Evolutionary conservation across 2,329 filamentous ascomycete genomes (phyloP).

Genomic region (Huntiella decipiens): DNA sequence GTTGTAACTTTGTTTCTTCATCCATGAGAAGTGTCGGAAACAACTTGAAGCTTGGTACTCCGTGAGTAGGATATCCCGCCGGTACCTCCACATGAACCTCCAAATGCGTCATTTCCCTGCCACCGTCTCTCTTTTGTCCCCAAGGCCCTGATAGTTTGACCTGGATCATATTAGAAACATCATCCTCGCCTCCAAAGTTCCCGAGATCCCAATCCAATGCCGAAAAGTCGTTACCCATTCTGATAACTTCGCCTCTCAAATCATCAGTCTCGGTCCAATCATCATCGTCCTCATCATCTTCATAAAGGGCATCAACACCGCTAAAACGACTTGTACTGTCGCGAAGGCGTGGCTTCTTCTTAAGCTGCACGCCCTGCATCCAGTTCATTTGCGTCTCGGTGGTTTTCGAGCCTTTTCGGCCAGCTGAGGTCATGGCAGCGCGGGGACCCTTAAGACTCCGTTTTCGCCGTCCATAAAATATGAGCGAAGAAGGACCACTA

Average conservation of each 20-base stretch:
- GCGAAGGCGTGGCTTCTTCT: conserved; percentile 18
- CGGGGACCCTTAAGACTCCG: conserved; percentile 15
- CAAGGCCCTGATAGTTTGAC: conserved; percentile 29
- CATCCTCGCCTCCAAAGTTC: conserved; percentile 20
- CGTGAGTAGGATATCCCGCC: conserved; percentile 36
- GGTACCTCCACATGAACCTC: conserved; percentile 43
- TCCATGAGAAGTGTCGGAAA: conserved; percentile 45
- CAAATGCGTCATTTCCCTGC: conserved; percentile 29
- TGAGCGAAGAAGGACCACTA: conserved; percentile 21
- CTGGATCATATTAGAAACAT: conserved; percentile 14
- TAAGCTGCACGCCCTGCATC: conserved; percentile 45
- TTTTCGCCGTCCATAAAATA: too few species aligned
- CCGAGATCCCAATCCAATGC: conserved; percentile 43
- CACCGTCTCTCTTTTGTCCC: conserved; percentile 32
- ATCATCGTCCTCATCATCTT: conserved; percentile 30
- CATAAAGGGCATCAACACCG: conserved; percentile 26
- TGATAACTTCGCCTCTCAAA: conserved; percentile 45
- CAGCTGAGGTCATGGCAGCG: conserved; percentile 37
- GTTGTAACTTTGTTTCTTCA: conserved; percentile 30
- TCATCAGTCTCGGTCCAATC: conserved; percentile 43
- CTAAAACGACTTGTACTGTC: conserved; percentile 26
- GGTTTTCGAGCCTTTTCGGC: conserved; percentile 19
- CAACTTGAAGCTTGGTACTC: conserved; percentile 38
- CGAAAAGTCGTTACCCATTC: conserved; percentile 40
- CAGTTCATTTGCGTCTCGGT: conserved; percentile 43